Evolutionary conservation across 345 rosid species (phyloP).

Genomic region (Eucalyptus marginata): DNA sequence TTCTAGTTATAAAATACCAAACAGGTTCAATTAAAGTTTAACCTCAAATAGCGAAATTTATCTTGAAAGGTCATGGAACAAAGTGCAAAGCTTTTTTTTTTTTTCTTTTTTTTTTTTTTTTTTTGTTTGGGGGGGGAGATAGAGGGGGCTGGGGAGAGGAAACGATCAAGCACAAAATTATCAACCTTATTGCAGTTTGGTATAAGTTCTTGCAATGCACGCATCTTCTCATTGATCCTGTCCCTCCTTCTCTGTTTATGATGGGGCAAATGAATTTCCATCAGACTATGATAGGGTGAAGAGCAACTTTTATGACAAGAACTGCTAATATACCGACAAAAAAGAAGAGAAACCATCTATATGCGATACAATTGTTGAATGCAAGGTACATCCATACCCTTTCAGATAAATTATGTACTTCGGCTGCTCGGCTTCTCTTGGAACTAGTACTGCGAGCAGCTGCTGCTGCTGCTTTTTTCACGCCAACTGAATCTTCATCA

Average conservation of each 20-base stretch:
- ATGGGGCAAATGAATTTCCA: background rate
- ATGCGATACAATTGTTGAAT: background rate
- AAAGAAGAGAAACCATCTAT: background rate
- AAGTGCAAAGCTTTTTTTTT: background rate
- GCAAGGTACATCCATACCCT: constrained; percentile 42
- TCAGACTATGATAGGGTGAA: background rate
- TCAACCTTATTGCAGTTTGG: constrained; percentile 89
- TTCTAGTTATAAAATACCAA: background rate
- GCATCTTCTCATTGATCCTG: constrained; percentile 93
- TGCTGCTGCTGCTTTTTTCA: constrained; percentile 16
- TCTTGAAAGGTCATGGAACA: background rate
- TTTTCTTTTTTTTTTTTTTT: background rate
- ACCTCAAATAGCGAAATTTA: background rate
- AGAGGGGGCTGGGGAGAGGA: background rate
- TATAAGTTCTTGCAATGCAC: constrained; percentile 85
- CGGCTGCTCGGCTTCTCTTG: constrained; percentile 90
- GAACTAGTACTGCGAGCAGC: constrained; percentile 23
- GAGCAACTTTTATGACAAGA: background rate
- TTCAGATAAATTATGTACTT: constrained; percentile 94
- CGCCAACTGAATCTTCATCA: constrained; percentile 58
- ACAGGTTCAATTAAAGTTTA: background rate
- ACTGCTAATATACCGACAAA: background rate
- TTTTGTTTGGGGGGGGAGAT: background rate
- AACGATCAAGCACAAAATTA: background rate
- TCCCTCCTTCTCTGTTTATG: constrained; percentile 75